Base-by-base conservation (phyloP, 495 filamentous ascomycete genomes). In the Penicillium paxilli region DNA sequence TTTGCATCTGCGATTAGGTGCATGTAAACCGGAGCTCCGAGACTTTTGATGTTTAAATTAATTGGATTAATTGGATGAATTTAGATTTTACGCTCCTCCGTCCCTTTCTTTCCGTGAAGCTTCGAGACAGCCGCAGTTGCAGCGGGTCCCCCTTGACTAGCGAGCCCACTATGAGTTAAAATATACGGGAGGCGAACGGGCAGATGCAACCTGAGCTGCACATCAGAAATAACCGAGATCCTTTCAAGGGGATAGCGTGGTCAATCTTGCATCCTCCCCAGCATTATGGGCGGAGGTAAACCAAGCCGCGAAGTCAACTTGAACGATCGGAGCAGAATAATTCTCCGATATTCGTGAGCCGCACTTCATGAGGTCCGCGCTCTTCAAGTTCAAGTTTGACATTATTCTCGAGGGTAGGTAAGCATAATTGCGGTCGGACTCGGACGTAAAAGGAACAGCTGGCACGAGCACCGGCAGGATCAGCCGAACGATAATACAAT, bases 271-370 rank as follows among this genome's bases (percentile, higher is more conserved):
- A 42, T 14, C n/a, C 35, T 38, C 30, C 35, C 35, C 35, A 40
- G 35, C 11, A 16, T 40, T n/a, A 20, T n/a, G n/a, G n/a, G 2
- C 41, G 38, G 38, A 41, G 38, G 16, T 41, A 16, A 41, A 41
- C 16, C 38, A 41, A 41, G 7, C 44, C 44, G n/a, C 24, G 45
- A 11, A 20, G 19, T 14, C 17, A 11, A 24, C n/a, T n/a, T n/a
- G n/a, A n/a, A n/a, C n/a, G 11, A 57, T 57, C 52, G 59, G 62
- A 55, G 59, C 22, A 45, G 40, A n/a, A 48, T 52, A 60, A 47
- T 49, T 52, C 20, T 58, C 57, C 63, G 60, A 52, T 35, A 12
- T 28, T n/a, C 47, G 33, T 21, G 35, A 28, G 16, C 23, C 30
- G 20, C 23, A 20, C 20, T 22, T 32, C 30, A 32, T 14, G 30